Evolutionary conservation across 2,329 filamentous ascomycete genomes (phyloP), one percentile per base, ranked within the genome.

Genomic region (Paradendryphiella salina): DNA sequence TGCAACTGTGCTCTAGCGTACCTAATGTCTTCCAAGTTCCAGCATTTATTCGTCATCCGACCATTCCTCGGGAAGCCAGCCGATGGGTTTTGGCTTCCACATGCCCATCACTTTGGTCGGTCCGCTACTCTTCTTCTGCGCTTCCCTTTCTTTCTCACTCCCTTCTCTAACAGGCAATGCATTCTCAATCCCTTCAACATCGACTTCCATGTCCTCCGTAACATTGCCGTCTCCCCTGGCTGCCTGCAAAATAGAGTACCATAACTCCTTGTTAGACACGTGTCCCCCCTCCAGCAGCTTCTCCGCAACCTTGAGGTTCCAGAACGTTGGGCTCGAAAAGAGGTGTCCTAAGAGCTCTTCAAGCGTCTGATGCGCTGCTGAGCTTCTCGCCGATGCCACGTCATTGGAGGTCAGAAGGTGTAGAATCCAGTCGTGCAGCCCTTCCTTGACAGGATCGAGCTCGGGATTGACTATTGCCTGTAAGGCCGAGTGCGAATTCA

Each of bases 381-480:
- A 8, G 3, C 59, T 39, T 28, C 66, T 54, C 23, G 56, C 56
- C 9, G 60, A 59, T n/a, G 44, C 32, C 76, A 76, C 80, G 1
- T 65, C 60, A 3, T 66, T 42, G 9, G 73, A 73, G 4, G 65
- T 65, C 20, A 80, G 57, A 8, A 83, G 69, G 59, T 82, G 78
- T 7, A 75, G 57, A 20, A 81, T 58, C 81, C 81, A 84, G 28
- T 75, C 65, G 53, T 73, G 78, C 26, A 78, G 45, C 1, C 73
- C 77, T 64, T 82, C 77, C 29, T 65, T 64, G 5, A 63, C 57
- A 0, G 72, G 63, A 52, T 75, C 64, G 20, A 55, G 37, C 21
- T 67, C 60, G 0, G 54, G 34, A 17, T 46, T 41, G 6, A 43
- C 43, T 20, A 18, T 54, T 6, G 26, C 32, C 3, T 23, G 28